Base-by-base conservation (phyloP, 176 grass and related monocot species). In the Metroxylon sagu region DNA sequence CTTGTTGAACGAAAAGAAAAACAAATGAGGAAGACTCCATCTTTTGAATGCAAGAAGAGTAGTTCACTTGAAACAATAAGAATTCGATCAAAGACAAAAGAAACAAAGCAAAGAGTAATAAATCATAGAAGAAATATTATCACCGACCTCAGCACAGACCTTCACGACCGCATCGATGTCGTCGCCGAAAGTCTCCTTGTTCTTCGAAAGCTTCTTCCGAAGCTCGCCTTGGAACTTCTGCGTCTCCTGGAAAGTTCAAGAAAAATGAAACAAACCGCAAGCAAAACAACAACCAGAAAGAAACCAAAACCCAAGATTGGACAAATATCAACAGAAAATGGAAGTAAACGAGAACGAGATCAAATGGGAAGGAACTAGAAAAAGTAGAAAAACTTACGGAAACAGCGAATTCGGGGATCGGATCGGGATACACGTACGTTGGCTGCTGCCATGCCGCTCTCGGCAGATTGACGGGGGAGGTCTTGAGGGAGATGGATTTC, bases 211-310 rank as follows among this genome's bases (percentile, higher is more conserved):
- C 48, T 65, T 52, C 48, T 52, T 65, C 62, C 62, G 62, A 16
- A 65, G 49, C 49, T 52, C 62, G 23, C 52, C n/a, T 28, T 68
- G 12, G 26, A 68, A 68, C 52, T 56, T 68, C 28, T 52, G 65
- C 26, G 65, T 35, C 65, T 68, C 65, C 65, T 68, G 48, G 48
- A 52, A 5, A 55, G 10, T 55, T 25, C 53, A 55, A 55, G 53
- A 25, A 55, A 55, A 18, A 21, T 12, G 18, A 23, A 55, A 3
- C n/a, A 21, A 19, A 8, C 10, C 50, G 50, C 14, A 52, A 3
- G 3, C 50, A 17, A 52, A 3, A 14, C 14, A 52, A 52, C 50
- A 3, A 56, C 14, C 21, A 23, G 21, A 23, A 23, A 23, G 21
- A 23, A 23, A 43, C 35, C 35, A 43, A 43, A 43, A 14, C 35